Evolutionary conservation across 192 early-diverging fungal species (phyloP).

Genomic region (Paraglomus occultum): DNA sequence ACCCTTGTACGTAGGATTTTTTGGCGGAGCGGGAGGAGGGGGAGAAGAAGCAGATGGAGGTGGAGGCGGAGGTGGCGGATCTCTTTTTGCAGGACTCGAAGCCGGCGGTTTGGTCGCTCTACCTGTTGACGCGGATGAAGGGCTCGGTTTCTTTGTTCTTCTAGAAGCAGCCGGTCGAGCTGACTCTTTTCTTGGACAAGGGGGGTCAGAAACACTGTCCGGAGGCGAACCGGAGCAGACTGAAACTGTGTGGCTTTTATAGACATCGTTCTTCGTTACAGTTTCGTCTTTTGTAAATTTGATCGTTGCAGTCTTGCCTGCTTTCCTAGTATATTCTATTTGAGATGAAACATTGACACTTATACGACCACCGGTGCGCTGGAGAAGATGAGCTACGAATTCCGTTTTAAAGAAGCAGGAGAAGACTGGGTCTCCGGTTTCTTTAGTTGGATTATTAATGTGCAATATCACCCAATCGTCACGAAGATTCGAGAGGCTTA

Average conservation of each 20-base stretch:
- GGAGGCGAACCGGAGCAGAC: constrained; percentile 61
- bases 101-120: constrained; percentile 11
- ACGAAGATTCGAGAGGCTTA: constrained; percentile 65
- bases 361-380: constrained; percentile 56
- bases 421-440: constrained; percentile 60
- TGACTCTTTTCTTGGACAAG: constrained; percentile 33
- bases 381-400: constrained; percentile 59
- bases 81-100: constrained; percentile 7
- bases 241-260: constrained; percentile 70
- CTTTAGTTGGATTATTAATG: constrained; percentile 48
- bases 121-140: constrained; percentile 22
- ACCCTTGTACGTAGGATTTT: constrained; percentile 59
- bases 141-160: constrained; percentile 34
- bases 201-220: constrained; percentile 50
- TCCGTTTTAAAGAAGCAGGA: constrained; percentile 75
- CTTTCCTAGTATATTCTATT: constrained; percentile 72
- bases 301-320: constrained; percentile 64
- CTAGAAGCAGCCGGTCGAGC: constrained; percentile 38
- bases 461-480: constrained; percentile 75
- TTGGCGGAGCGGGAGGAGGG: constrained; percentile 39
- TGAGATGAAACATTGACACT: constrained; percentile 54
- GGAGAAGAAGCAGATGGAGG: constrained; percentile 32
- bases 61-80: constrained; percentile 57
- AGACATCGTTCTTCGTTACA: constrained; percentile 47
- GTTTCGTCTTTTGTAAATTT: constrained; percentile 75